Evolutionary conservation across 768 basidiomycete species (phyloP).

Genomic region (Zangia roseola): DNA sequence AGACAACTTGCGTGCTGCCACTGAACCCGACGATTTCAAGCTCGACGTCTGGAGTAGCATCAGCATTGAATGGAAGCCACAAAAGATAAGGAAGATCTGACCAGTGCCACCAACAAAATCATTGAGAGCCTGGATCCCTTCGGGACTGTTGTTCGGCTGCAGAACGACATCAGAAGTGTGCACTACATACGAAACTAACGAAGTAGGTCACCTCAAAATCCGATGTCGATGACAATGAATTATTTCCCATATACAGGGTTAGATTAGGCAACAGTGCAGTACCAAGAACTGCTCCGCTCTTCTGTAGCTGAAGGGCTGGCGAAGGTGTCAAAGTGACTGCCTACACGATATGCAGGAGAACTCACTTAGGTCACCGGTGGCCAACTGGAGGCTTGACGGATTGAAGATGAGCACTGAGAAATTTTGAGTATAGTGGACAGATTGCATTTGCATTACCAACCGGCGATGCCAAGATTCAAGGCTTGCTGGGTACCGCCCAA

Average conservation of each 20-base stretch:
- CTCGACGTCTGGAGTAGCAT: slow-evolving; percentile 43
- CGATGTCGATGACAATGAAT: slow-evolving; percentile 50
- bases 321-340: not conserved
- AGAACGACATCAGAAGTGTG: slow-evolving; percentile 5
- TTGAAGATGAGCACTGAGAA: slow-evolving; percentile 59
- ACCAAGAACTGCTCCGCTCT: slow-evolving; percentile 53
- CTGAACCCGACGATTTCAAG: slow-evolving; percentile 57
- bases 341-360: slow-evolving; percentile 1
- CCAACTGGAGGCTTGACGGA: slow-evolving; percentile 63
- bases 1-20: slow-evolving; percentile 57
- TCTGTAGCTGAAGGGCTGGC: slow-evolving; percentile 55
- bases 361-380: slow-evolving; percentile 63
- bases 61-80: not conserved
- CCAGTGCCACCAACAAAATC: slow-evolving; percentile 66
- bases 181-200: not conserved
- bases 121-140: slow-evolving; percentile 61
- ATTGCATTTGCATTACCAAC: slow-evolving; percentile 31
- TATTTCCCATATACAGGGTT: slow-evolving; percentile 57
- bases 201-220: slow-evolving; percentile 43
- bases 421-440: not conserved
- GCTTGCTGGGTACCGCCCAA: slow-evolving; percentile 58
- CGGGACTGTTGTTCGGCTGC: slow-evolving; percentile 58
- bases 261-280: slow-evolving; percentile 62
- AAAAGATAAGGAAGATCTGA: slow-evolving; percentile 13
- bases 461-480: slow-evolving; percentile 58